These are phyloP conservation scores for Pythium dissimile DNA, from an alignment of 352 stramenopile genomes.

Conservation along the genomic window DNA sequence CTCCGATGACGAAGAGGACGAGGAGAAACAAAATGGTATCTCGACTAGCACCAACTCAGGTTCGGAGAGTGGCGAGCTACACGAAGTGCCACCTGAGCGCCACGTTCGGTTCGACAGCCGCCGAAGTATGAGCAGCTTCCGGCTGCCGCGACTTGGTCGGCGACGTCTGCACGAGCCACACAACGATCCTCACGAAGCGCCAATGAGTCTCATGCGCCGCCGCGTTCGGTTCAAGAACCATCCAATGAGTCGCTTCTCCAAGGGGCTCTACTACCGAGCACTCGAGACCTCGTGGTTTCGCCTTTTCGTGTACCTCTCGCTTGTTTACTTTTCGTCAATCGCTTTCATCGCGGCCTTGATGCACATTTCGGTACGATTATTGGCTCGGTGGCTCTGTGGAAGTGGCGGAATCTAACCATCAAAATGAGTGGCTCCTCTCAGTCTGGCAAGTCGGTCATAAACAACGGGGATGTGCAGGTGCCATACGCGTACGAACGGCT, in stretches of 20 bases:
- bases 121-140: conserved; percentile 21
- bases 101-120: conserved; percentile 26
- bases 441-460: conserved; percentile 12
- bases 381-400: too few species aligned
- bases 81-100: neutral
- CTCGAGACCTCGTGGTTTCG: conserved; percentile 40
- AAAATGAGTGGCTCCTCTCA: neutral
- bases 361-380: conserved; percentile 42
- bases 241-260: conserved; percentile 34
- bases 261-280: conserved; percentile 49
- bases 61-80: conserved; percentile 20
- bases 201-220: conserved; percentile 38
- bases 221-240: conserved; percentile 43
- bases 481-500: conserved; percentile 27
- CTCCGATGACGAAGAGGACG: neutral
- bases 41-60: conserved; percentile 29
- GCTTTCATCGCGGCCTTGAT: conserved; percentile 38
- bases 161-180: conserved; percentile 9
- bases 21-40: conserved; percentile 12
- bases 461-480: conserved; percentile 17
- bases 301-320: conserved; percentile 34
- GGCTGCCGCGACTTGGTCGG: conserved; percentile 9
- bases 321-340: conserved; percentile 37
- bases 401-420: too few species aligned
- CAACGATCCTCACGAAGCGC: conserved; percentile 16